Base-by-base conservation (phyloP, 139 green algal genomes). In the Chlorella sp. region DNA sequence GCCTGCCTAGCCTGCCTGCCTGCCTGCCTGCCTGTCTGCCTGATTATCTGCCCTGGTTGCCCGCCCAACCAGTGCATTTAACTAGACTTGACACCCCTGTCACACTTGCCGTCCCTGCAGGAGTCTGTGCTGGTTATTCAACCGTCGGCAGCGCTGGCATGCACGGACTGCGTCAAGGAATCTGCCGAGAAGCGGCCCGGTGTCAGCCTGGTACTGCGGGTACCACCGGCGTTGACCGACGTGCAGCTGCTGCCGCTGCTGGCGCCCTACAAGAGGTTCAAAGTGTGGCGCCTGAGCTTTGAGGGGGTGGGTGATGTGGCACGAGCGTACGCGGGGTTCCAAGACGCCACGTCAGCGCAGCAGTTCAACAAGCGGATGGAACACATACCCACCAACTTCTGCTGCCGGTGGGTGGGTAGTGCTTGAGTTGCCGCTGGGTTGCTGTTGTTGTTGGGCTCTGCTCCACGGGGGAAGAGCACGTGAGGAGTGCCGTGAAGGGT, bases 281-380 rank as follows among this genome's bases (percentile, higher is more conserved):
- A 57, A 57, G 86, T 90, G 57, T 90, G 86, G 86, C 76, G 76
- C 26, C 76, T 90, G 26, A 90, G 86, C 76, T 81, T 90, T 18
- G 60, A 71, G 28, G 75, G 60, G 7, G 86, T 90, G 86, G 76
- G 60, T 16, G 14, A 22, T 21, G 18, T 77, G 75, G 15, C 22
- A 26, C 48, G 78, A 9, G 77, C 86, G 34, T 90, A 36, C 66
- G 76, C 42, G 5, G 86, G 86, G 4, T 90, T 90, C 64, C 57
- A 60, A 0, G 36, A 75, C 7, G 21, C 60, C 2, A 77, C n/a
- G 5, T 37, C 57, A 9, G 76, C 86, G 9, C 15, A 42, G 15
- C 37, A n/a, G 0, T 86, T 90, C 75, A 81, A 90, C 79, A 22
- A 15, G 37, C 57, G 86, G 12, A 86, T 90, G 77, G 86, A 90